These are phyloP conservation scores for Thuidium tamariscinum DNA, from an alignment of 225 moss, liverwort and hornwort genomes.

Conservation along the genomic window DNA sequence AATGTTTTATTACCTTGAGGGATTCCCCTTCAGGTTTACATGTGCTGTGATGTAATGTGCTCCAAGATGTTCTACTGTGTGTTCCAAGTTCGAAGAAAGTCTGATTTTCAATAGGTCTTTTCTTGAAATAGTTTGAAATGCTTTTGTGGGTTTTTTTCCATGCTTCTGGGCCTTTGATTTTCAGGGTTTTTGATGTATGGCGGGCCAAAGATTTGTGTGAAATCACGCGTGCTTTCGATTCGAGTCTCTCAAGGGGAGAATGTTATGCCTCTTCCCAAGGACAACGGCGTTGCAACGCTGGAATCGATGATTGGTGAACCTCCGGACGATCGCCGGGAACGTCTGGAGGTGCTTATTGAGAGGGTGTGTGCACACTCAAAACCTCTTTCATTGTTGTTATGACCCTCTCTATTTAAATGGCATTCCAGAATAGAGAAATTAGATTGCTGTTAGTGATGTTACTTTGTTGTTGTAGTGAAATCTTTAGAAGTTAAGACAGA, in stretches of 20 bases:
- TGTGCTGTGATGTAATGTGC: not conserved
- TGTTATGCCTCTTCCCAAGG: slow-evolving; percentile 9
- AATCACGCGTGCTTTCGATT: not conserved
- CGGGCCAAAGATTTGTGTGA: not conserved
- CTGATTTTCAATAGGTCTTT: not conserved
- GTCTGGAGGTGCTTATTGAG: slow-evolving; percentile 45
- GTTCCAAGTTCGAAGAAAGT: not conserved
- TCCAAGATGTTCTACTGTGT: not conserved
- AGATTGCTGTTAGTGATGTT: not conserved
- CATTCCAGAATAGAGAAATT: not conserved
- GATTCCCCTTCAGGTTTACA: not conserved
- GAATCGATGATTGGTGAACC: slow-evolving; percentile 6
- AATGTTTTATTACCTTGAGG: not conserved
- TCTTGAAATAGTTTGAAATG: not conserved
- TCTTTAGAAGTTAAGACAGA: not conserved
- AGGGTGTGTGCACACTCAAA: slow-evolving; percentile 14
- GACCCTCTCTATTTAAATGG: not conserved
- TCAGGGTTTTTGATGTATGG: not conserved
- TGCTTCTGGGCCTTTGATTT: not conserved
- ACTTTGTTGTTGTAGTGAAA: not conserved
- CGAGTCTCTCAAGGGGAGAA: slow-evolving; percentile 27
- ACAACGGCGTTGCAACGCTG: slow-evolving; percentile 35
- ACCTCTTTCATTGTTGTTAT: too few species aligned
- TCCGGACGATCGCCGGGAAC: slow-evolving; percentile 11
- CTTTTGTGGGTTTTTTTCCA: too few species aligned